Evolutionary conservation across 2,329 filamentous ascomycete species (phyloP), one percentile per base, ranked within the genome.

Genomic region (Pyrenophora tritici-repentis): DNA sequence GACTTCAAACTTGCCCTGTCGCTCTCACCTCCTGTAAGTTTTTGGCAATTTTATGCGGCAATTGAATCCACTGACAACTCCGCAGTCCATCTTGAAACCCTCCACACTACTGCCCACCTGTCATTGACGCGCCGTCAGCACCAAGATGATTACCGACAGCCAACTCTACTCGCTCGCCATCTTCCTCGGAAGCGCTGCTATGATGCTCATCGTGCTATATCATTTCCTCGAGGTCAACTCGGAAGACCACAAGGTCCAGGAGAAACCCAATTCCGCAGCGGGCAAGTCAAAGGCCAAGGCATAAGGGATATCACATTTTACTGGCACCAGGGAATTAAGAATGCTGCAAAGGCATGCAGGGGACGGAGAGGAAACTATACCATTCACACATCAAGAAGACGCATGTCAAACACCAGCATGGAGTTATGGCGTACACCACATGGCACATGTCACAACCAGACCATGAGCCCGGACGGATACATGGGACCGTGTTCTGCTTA

Each of bases 211-310:
- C 61, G 86, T 99, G 24, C 77, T 96, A 22, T 97, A 99, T 77
- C 91, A 97, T 76, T 97, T 95, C 78, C 86, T 99, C 67, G 93
- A 97, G 74, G 84, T 96, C 79, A 97, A 99, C 71, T 85, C 90
- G n/a, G 80, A 82, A 60, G 82, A 87, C 51, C 65, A 73, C 45
- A 61, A 61, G 20, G 50, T 60, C 16, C 56, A 58, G 14, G 58
- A 66, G 52, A 70, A 72, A 50, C 56, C 63, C 20, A 70, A 66
- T 47, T 51, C 47, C 26, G 60, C 59, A 32, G 54, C 59, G 20
- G 65, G 53, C 35, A 74, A 73, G 54, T 61, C 56, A 6, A 73
- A 73, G 54, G 61, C 56, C 6, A 73, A 67, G 62, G 50, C 47
- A 39, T 53, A 35, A 53, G 47, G 40, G 18, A 41, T 32, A 22